Evolutionary conservation across 495 filamentous ascomycete species (phyloP), one percentile per base, ranked within the genome.

Genomic region (Jackrogersella multiformis): DNA sequence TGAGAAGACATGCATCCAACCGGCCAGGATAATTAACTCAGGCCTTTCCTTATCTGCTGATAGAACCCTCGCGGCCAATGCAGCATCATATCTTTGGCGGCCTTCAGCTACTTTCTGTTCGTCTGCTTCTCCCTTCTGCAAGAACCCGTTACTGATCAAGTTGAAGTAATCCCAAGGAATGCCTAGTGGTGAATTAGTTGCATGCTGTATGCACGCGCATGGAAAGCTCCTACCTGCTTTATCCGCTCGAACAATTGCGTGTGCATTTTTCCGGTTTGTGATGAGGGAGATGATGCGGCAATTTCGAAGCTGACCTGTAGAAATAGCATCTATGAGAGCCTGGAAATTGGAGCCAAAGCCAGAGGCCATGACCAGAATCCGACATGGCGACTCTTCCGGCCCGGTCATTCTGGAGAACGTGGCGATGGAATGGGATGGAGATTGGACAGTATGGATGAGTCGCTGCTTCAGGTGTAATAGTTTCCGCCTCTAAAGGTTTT

Each of bases 121-220:
- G 54, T 83, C 80, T 23, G 78, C 81, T 68, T 82, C 80, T n/a
- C 86, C 82, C n/a, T 81, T 78, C 13, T 73, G 66, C 12, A 79
- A 70, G 77, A 87, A 90, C 30, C 81, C 80, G 64, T 82, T 73
- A 39, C 85, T 85, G 63, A 95, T 82, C 7, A 96, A 87, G 76
- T 96, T 96, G 82, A 94, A 93, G 78, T 96, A 96, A 45, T 85
- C 82, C 13, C 90, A 94, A 0, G 92, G 88, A 59, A 98, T 96
- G 39, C 80, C n/a, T n/a, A n/a, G n/a, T n/a, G n/a, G n/a, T n/a
- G n/a, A n/a, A n/a, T n/a, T n/a, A n/a, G n/a, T n/a, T n/a, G n/a
- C n/a, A n/a, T n/a, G n/a, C n/a, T n/a, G n/a, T n/a, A n/a, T n/a
- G n/a, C n/a, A n/a, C n/a, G n/a, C n/a, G n/a, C n/a, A n/a, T n/a